phyloP scores from a whole-genome alignment of 2,329 filamentous ascomycete species.

The Macrophomina tecta region DNA sequence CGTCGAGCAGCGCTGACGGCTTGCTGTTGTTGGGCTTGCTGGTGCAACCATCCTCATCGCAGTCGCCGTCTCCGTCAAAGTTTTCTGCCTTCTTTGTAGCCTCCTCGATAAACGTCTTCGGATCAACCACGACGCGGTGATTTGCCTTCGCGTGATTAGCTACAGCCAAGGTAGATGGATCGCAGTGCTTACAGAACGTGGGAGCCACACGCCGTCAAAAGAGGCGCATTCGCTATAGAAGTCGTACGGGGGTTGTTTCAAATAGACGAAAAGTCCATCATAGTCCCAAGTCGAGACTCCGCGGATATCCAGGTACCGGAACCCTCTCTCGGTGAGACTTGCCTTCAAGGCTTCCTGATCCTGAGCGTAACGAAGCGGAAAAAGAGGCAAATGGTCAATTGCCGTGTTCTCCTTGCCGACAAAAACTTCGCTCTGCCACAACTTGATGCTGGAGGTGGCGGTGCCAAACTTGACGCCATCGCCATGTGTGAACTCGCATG shows the following conservation, averaged over 20 bases:
- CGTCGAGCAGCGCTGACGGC: slow-evolving; percentile 14
- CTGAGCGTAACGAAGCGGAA: slow-evolving; percentile 25
- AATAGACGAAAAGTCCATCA: slow-evolving; percentile 32
- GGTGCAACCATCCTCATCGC: slow-evolving; percentile 4
- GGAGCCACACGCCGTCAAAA: slow-evolving; percentile 32
- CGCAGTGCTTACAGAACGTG: slow-evolving; percentile 24
- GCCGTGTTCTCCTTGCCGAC: slow-evolving; percentile 27
- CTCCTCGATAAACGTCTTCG: slow-evolving; percentile 37
- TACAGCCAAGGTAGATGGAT: too few relatives aligned
- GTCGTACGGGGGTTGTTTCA: slow-evolving; percentile 34
- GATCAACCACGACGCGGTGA: slow-evolving; percentile 35
- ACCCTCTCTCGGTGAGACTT: slow-evolving; percentile 30
- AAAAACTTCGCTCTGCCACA: slow-evolving; percentile 30
- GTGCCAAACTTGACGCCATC: slow-evolving; percentile 41
- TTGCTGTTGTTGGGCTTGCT: slow-evolving; percentile 25
- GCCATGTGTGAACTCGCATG: slow-evolving; percentile 41
- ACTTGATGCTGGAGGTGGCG: slow-evolving; percentile 21
- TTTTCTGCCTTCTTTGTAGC: background rate
- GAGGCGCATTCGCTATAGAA: slow-evolving; percentile 30
- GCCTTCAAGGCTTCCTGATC: slow-evolving; percentile 28
- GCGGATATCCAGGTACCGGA: slow-evolving; percentile 30
- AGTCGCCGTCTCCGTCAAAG: background rate
- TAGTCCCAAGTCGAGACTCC: slow-evolving; percentile 31
- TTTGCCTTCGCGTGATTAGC: slow-evolving; percentile 20
- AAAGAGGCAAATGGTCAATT: slow-evolving; percentile 26